phyloP scores from a whole-genome alignment of 2,329 filamentous ascomycete species.

The Corynespora cassiicola region DNA sequence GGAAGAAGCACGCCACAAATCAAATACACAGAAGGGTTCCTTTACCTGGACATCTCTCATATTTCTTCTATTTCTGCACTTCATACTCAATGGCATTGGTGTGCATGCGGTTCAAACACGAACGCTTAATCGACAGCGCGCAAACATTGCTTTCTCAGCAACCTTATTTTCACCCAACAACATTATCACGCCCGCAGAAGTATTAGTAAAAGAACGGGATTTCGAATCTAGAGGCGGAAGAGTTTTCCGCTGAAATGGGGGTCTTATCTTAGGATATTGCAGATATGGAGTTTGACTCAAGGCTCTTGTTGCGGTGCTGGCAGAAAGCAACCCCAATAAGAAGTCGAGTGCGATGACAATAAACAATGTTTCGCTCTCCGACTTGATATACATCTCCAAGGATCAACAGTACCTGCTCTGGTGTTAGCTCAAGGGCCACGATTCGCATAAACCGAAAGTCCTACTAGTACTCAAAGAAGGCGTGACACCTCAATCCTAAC shows the following conservation, averaged over 20 bases:
- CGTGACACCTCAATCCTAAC: neutral
- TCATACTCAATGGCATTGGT: neutral
- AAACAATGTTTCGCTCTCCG: neutral
- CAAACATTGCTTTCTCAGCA: neutral
- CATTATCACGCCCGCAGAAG: neutral
- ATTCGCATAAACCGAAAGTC: neutral
- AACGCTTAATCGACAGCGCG: neutral
- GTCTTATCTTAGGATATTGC: neutral
- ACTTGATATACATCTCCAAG: neutral
- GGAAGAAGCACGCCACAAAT: no score
- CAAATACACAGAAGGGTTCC: no score
- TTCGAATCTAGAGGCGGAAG: neutral
- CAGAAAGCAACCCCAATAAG: neutral
- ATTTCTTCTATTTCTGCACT: neutral
- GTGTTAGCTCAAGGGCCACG: neutral
- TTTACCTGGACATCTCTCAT: neutral
- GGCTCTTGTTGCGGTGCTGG: neutral
- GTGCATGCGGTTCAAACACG: neutral
- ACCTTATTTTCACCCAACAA: neutral
- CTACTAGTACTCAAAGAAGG: slow-evolving; percentile 1
- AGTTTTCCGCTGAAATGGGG: slow-evolving; percentile 1
- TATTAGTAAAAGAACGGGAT: neutral
- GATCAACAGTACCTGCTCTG: slow-evolving; percentile 1
- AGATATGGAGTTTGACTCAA: slow-evolving; percentile 1
- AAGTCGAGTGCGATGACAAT: neutral